Percentiles rank a stretch among this genome's conserved stretches.
These are phyloP conservation scores for Verticillium dahliae DNA, from an alignment of 2,329 filamentous ascomycete genomes.

Conservation along the genomic window DNA sequence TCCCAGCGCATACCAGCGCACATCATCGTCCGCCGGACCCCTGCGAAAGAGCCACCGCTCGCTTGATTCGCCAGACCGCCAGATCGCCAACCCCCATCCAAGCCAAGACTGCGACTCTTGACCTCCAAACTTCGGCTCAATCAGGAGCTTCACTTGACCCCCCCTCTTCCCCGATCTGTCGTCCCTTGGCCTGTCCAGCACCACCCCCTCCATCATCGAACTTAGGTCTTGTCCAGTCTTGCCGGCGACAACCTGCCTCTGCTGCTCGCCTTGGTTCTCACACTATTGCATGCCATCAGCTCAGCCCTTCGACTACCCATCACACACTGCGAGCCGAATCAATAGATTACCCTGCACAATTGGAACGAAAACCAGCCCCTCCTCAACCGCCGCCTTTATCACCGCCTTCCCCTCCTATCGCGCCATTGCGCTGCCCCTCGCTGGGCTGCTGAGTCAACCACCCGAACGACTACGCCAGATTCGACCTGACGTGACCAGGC, in stretches of 20 bases:
- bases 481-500: not conserved
- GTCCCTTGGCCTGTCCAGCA: not conserved
- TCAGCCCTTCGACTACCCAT: not conserved
- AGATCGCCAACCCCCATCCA: not conserved
- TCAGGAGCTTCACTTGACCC: not conserved
- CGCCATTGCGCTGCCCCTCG: not conserved
- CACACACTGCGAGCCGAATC: not conserved
- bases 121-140: not conserved
- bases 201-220: not conserved
- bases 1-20: not conserved
- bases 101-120: not conserved
- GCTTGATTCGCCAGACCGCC: slow-evolving; percentile 1
- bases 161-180: not conserved
- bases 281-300: not conserved
- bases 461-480: not conserved
- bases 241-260: not conserved
- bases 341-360: not conserved
- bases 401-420: not conserved
- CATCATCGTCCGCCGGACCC: not conserved
- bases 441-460: not conserved
- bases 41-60: not conserved
- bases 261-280: not conserved
- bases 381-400: not conserved
- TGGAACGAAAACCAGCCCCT: not conserved
- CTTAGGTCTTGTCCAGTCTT: not conserved